phyloP scores from a whole-genome alignment of 2,329 filamentous ascomycete genomes.

The Aspergillus sp. region DNA sequence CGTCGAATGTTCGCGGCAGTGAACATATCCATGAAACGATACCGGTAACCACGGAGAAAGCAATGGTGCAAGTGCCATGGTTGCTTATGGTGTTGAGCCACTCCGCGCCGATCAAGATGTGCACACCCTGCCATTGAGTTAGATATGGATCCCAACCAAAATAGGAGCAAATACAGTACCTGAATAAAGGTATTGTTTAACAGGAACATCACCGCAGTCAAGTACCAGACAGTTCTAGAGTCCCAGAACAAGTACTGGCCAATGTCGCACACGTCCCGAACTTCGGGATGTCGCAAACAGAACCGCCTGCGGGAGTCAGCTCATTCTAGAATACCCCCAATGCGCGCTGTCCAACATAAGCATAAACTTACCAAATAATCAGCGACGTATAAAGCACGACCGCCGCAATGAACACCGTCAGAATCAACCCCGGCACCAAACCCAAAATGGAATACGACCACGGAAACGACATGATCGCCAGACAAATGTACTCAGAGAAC shows the following conservation, averaged over 20 bases:
- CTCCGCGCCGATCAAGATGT: constrained; percentile 76
- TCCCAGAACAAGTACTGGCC: constrained; percentile 93
- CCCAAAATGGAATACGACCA: constrained; percentile 87
- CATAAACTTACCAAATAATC: constrained; percentile 49
- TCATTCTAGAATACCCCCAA: constrained; percentile 18
- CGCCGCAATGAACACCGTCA: constrained; percentile 70
- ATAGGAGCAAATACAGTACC: constrained; percentile 31
- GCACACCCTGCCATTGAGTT: constrained; percentile 54
- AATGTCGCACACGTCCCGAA: constrained; percentile 88
- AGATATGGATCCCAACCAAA: neutral
- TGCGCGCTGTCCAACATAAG: constrained; percentile 3
- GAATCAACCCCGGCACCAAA: constrained; percentile 75
- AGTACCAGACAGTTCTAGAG: constrained; percentile 62
- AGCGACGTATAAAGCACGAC: constrained; percentile 79
- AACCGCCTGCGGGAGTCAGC: constrained; percentile 61
- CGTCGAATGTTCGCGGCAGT: constrained; percentile 75
- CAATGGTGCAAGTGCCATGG: constrained; percentile 67
- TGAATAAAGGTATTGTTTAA: constrained; percentile 92
- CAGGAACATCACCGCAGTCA: constrained; percentile 77
- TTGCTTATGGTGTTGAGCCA: constrained; percentile 85
- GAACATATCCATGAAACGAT: constrained; percentile 72
- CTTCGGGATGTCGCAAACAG: constrained; percentile 81
- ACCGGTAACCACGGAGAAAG: constrained; percentile 67
- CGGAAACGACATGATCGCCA: constrained; percentile 91
- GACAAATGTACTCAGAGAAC: constrained; percentile 91